Evolutionary conservation across 768 basidiomycete genomes (phyloP).

Genomic region (Dacryopinax primogenitus): DNA sequence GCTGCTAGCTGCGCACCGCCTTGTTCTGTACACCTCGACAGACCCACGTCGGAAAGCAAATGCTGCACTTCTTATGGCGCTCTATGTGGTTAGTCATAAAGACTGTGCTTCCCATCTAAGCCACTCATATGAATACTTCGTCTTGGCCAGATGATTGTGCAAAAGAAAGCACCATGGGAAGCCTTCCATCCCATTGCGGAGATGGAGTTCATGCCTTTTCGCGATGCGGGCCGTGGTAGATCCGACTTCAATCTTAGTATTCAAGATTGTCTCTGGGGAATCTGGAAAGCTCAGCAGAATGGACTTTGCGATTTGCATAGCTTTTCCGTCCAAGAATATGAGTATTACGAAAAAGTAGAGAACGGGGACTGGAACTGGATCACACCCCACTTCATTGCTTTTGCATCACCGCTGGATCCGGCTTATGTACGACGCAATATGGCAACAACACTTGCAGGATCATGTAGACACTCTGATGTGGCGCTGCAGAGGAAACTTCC

Average conservation of each 20-base stretch:
- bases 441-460: constrained; percentile 31
- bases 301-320: constrained; percentile 88
- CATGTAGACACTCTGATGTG: constrained; percentile 30
- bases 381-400: constrained; percentile 83
- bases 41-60: constrained; percentile 84
- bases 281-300: constrained; percentile 73
- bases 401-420: constrained; percentile 79
- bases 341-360: constrained; percentile 88
- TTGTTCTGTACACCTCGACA: constrained; percentile 78
- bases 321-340: constrained; percentile 86
- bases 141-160: constrained; percentile 98
- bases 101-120: constrained; percentile 19
- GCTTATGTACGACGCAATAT: constrained; percentile 40
- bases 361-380: constrained; percentile 96
- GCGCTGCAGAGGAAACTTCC: constrained; percentile 68
- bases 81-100: constrained; percentile 63
- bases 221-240: constrained; percentile 85
- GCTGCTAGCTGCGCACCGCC: constrained; percentile 53
- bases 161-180: constrained; percentile 80
- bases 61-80: constrained; percentile 83
- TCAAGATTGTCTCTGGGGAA: constrained; percentile 79
- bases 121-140: no score
- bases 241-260: constrained; percentile 89
- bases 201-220: constrained; percentile 85
- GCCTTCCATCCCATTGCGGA: constrained; percentile 89